phyloP scores from a whole-genome alignment of 768 basidiomycete species.

The Cystoderma amianthinum region DNA sequence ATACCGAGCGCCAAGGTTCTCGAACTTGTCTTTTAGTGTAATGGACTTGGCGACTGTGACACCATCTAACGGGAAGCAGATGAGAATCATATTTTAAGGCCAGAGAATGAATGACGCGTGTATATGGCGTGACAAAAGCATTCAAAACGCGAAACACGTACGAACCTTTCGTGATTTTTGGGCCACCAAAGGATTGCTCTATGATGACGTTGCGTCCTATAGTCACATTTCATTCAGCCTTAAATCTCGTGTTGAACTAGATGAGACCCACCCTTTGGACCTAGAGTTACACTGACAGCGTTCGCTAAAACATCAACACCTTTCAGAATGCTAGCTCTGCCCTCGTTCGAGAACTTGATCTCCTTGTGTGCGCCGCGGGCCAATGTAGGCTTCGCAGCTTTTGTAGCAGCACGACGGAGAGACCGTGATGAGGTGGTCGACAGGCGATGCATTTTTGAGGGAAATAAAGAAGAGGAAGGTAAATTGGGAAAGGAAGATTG shows the following conservation, averaged over 20 bases:
- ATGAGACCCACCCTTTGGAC: slow-evolving; percentile 75
- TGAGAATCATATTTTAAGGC: slow-evolving; percentile 4
- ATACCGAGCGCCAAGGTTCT: slow-evolving; percentile 96
- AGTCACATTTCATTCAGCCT: slow-evolving; percentile 8
- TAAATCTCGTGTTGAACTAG: background rate
- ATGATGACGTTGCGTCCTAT: slow-evolving; percentile 96
- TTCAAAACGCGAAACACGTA: too few relatives aligned
- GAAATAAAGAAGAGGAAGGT: background rate
- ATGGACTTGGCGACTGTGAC: slow-evolving; percentile 97
- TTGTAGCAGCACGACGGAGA: slow-evolving; percentile 61
- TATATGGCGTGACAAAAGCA: too few relatives aligned
- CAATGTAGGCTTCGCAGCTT: slow-evolving; percentile 44
- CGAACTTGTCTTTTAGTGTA: slow-evolving; percentile 93
- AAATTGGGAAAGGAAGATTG: too few relatives aligned
- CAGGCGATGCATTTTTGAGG: slow-evolving; percentile 61
- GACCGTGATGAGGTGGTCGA: slow-evolving; percentile 59
- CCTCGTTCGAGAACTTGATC: slow-evolving; percentile 94
- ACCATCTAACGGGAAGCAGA: slow-evolving; percentile 61
- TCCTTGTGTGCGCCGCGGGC: slow-evolving; percentile 87
- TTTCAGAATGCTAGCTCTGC: slow-evolving; percentile 86
- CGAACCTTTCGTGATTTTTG: slow-evolving; percentile 98
- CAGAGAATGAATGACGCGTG: slow-evolving; percentile 22
- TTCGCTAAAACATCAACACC: slow-evolving; percentile 97
- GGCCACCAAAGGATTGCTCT: slow-evolving; percentile 84
- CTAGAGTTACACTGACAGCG: slow-evolving; percentile 93